Evolutionary conservation across 2,329 filamentous ascomycete species (phyloP).

Genomic region (Penicillium brevicompactum): DNA sequence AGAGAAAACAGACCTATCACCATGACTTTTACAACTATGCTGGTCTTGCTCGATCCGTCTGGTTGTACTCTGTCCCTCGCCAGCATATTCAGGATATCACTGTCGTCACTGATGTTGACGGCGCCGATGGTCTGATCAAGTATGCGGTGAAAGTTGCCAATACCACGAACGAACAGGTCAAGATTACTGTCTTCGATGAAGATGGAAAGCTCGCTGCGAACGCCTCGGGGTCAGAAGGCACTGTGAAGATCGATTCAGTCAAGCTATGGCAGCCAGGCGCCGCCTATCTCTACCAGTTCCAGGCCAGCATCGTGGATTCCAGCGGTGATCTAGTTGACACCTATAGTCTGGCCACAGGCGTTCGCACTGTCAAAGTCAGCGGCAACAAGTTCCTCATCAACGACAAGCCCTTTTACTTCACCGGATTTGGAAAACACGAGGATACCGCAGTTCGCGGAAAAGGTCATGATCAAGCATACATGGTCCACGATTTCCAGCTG

Average conservation of each 20-base stretch:
- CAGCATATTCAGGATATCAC: slow-evolving; percentile 26
- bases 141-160: neutral
- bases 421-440: slow-evolving; percentile 34
- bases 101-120: slow-evolving; percentile 21
- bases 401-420: slow-evolving; percentile 31
- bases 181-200: neutral
- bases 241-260: slow-evolving; percentile 15
- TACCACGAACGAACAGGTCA: neutral
- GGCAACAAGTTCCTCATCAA: slow-evolving; percentile 31
- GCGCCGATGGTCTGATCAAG: slow-evolving; percentile 1
- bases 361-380: slow-evolving; percentile 23
- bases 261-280: slow-evolving; percentile 31
- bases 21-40: slow-evolving; percentile 38
- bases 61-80: slow-evolving; percentile 26
- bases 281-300: slow-evolving; percentile 30
- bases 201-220: neutral
- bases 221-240: slow-evolving; percentile 10
- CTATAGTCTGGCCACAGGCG: slow-evolving; percentile 24
- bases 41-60: slow-evolving; percentile 32
- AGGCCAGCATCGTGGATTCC: slow-evolving; percentile 17
- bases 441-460: slow-evolving; percentile 31
- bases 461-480: slow-evolving; percentile 32
- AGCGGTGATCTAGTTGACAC: slow-evolving; percentile 15
- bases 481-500: slow-evolving; percentile 35
- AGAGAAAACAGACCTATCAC: slow-evolving; percentile 26